Conservation (phyloP, 345 rosid species). For the Kernera saxatilis region DNA sequence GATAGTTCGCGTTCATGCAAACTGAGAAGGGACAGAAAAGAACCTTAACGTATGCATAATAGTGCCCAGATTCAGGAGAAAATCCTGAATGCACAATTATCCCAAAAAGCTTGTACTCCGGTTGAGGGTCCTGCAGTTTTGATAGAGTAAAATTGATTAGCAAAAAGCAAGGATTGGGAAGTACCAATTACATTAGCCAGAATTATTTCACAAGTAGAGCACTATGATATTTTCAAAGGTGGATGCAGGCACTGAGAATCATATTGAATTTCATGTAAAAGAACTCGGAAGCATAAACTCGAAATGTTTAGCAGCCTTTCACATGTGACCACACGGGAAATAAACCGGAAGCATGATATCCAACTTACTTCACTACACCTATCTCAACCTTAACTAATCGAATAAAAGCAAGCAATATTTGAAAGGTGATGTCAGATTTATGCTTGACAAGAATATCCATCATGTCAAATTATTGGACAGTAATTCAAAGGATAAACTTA, state of each 20-base stretch:
- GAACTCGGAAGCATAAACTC: neutral
- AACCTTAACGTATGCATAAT: constrained; percentile 95
- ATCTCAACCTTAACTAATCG: neutral
- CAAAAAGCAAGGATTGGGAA: neutral
- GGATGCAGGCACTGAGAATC: neutral
- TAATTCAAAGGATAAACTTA: neutral
- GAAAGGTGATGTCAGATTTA: neutral
- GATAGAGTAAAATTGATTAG: neutral
- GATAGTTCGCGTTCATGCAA: neutral
- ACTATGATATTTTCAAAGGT: neutral
- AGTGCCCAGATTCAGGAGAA: constrained; percentile 94
- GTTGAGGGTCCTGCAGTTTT: constrained; percentile 66
- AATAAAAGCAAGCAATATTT: neutral
- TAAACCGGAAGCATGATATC: neutral
- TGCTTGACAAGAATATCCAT: neutral
- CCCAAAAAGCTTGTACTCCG: constrained; percentile 91
- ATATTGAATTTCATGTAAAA: neutral
- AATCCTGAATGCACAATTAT: constrained; percentile 91
- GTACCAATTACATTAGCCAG: neutral
- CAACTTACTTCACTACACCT: neutral
- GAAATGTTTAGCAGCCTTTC: neutral
- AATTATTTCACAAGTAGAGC: neutral
- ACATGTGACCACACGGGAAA: neutral
- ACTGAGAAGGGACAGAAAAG: constrained; percentile 1
- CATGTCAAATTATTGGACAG: neutral